phyloP scores from a whole-genome alignment of 2,329 filamentous ascomycete genomes.

The Aspergillus felis region DNA sequence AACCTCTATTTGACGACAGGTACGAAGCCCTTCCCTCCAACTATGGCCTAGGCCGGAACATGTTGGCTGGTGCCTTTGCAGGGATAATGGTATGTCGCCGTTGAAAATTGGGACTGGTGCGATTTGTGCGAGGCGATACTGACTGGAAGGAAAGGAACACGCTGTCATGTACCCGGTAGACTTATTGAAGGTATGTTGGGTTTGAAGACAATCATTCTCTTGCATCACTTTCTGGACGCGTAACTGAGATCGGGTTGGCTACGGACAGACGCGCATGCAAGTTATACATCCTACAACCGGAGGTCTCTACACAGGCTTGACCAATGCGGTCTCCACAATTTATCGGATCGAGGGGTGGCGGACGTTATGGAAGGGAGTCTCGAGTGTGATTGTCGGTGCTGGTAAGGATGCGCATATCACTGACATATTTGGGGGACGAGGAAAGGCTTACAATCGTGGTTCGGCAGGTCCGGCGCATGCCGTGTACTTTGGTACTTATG shows the following conservation, averaged over 20 bases:
- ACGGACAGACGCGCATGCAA: constrained; percentile 86
- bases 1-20: constrained; percentile 41
- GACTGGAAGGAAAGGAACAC: constrained; percentile 66
- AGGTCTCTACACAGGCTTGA: constrained; percentile 81
- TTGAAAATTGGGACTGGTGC: neutral
- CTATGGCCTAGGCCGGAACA: constrained; percentile 90
- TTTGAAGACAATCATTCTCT: neutral
- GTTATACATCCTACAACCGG: constrained; percentile 79
- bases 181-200: constrained; percentile 76
- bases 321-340: constrained; percentile 90
- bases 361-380: constrained; percentile 93
- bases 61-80: constrained; percentile 93
- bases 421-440: neutral
- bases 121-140: constrained; percentile 4
- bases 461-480: constrained; percentile 83
- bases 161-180: constrained; percentile 99
- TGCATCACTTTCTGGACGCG: neutral
- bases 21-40: constrained; percentile 94
- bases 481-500: constrained; percentile 97
- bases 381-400: constrained; percentile 91
- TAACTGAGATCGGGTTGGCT: constrained; percentile 5
- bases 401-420: constrained; percentile 52
- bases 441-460: constrained; percentile 7
- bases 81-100: constrained; percentile 74
- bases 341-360: constrained; percentile 83